These are phyloP conservation scores for Pseudogymnoascus sp. DNA, from an alignment of 2,329 filamentous ascomycete genomes.

Conservation along the genomic window DNA sequence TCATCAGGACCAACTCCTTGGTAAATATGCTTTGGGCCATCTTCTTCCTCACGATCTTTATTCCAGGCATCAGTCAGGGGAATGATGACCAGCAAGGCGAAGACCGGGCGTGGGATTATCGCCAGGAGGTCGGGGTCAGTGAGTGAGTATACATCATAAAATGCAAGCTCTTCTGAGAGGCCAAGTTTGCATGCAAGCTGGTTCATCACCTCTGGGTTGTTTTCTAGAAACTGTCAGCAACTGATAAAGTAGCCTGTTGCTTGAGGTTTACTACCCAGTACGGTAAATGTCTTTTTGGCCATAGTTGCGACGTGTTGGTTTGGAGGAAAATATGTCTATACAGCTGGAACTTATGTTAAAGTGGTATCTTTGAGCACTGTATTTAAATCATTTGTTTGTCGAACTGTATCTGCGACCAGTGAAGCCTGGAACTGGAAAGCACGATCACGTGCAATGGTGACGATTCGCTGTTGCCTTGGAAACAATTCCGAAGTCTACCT, in stretches of 20 bases:
- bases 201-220: slow-evolving; percentile 83
- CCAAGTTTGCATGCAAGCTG: slow-evolving; percentile 74
- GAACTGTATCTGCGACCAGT: not conserved
- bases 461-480: not conserved
- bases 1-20: slow-evolving; percentile 56
- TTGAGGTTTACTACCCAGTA: not conserved
- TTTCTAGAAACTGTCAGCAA: slow-evolving; percentile 30
- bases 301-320: not conserved
- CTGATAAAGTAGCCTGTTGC: not conserved
- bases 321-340: not conserved
- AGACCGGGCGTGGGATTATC: slow-evolving; percentile 79
- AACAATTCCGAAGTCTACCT: not conserved
- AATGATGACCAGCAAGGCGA: slow-evolving; percentile 87
- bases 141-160: slow-evolving; percentile 90
- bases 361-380: not conserved
- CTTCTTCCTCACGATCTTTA: slow-evolving; percentile 64
- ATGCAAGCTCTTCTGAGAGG: slow-evolving; percentile 63
- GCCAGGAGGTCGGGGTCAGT: slow-evolving; percentile 75
- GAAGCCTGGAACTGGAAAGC: not conserved
- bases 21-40: slow-evolving; percentile 56
- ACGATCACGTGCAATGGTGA: not conserved
- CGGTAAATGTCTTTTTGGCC: not conserved
- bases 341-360: not conserved
- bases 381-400: not conserved
- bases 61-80: slow-evolving; percentile 76